Conservation (phyloP, 2,329 filamentous ascomycete genomes). For the Claviceps arundinis region DNA sequence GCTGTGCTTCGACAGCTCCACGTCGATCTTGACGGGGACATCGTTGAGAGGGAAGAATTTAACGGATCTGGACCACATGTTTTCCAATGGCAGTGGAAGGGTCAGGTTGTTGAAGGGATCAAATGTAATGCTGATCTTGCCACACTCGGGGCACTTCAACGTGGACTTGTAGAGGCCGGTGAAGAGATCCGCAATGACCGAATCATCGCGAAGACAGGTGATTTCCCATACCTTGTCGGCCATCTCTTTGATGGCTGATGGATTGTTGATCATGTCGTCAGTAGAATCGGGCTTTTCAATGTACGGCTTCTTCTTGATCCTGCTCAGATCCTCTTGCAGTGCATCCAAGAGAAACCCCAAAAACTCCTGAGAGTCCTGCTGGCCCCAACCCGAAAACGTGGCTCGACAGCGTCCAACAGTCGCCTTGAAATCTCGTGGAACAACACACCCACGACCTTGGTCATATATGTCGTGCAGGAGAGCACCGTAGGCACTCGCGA, state of each 20-base stretch:
- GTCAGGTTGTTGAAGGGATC: constrained; percentile 95
- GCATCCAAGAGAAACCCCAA: constrained; percentile 89
- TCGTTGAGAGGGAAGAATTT: constrained; percentile 68
- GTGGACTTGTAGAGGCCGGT: constrained; percentile 98
- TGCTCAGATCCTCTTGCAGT: constrained; percentile 87
- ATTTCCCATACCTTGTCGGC: constrained; percentile 85
- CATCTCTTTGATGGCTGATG: constrained; percentile 66
- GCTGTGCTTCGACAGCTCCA: constrained; percentile 70
- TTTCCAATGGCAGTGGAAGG: constrained; percentile 77
- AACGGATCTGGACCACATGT: constrained; percentile 62
- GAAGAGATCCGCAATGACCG: constrained; percentile 88
- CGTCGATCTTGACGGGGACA: constrained; percentile 53
- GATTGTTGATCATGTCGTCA: constrained; percentile 83
- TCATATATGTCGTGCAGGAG: constrained; percentile 70
- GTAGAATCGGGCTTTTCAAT: constrained; percentile 96
- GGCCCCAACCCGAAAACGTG: constrained; percentile 84
- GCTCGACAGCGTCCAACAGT: constrained; percentile 70
- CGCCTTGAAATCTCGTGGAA: constrained; percentile 70
- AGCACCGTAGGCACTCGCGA: constrained; percentile 71
- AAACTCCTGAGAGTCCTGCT: constrained; percentile 97
- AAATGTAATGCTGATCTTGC: constrained; percentile 96
- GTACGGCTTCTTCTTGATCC: constrained; percentile 90
- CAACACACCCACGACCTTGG: constrained; percentile 53
- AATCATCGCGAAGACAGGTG: constrained; percentile 84
- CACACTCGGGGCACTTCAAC: constrained; percentile 77